These are phyloP conservation scores for Populus nigra DNA, from an alignment of 345 rosid genomes.

Conservation along the genomic window DNA sequence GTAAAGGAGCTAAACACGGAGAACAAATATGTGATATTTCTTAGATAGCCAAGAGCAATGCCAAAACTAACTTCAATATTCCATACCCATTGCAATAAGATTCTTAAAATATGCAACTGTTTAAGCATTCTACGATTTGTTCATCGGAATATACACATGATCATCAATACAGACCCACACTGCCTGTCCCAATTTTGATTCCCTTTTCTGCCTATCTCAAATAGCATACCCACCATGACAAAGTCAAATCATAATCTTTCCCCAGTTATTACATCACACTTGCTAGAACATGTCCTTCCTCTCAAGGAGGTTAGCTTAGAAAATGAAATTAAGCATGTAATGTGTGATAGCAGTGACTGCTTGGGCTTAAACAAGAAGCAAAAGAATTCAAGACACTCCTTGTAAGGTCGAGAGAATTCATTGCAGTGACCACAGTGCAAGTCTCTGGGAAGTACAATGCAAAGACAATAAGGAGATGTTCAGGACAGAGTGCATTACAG, in stretches of 20 bases:
- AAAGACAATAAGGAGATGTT: neutral
- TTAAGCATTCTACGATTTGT: neutral
- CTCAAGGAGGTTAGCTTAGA: neutral
- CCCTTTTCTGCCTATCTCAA: neutral
- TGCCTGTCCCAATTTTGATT: neutral
- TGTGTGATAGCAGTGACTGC: neutral
- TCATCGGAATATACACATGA: neutral
- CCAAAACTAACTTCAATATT: neutral
- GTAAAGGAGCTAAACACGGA: neutral
- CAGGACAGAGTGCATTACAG: neutral
- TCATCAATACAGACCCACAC: neutral
- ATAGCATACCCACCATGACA: neutral
- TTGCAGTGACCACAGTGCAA: neutral
- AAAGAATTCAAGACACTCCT: neutral
- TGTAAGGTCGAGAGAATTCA: neutral
- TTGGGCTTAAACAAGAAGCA: neutral
- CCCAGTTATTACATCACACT: neutral
- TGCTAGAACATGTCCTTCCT: neutral
- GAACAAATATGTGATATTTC: neutral
- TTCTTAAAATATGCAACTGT: neutral
- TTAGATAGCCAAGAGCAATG: neutral
- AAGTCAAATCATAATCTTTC: neutral
- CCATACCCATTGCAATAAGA: neutral
- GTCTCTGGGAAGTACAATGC: neutral
- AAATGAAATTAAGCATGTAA: neutral